Evolutionary conservation across 208 protist genomes (phyloP).

Genomic region (Kentomonas sorsogonicus): DNA sequence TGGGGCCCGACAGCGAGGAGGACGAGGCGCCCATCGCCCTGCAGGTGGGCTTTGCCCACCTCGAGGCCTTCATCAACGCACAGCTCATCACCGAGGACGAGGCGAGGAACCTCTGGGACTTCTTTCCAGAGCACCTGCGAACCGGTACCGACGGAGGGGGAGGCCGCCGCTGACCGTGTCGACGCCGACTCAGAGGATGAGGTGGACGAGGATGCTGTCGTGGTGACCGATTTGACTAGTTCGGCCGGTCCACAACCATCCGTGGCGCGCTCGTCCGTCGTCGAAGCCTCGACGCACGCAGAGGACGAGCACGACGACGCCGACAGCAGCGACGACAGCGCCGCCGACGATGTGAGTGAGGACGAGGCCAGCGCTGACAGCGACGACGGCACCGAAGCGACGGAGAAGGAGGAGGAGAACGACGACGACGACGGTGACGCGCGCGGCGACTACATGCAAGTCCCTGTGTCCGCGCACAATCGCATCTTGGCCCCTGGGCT

Average conservation of each 20-base stretch:
- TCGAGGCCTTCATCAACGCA: conserved; percentile 70
- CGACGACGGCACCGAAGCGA: conserved; percentile 13
- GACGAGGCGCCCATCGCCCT: conserved; percentile 52
- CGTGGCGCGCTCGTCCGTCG: too few relatives aligned
- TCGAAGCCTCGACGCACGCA: not conserved
- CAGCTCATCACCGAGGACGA: conserved; percentile 74
- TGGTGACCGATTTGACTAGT: too few relatives aligned
- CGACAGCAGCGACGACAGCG: conserved; percentile 14
- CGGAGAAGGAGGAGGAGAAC: conserved; percentile 7
- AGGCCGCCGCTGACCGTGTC: not conserved
- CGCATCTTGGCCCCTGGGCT: conserved; percentile 31
- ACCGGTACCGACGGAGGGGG: conserved; percentile 3
- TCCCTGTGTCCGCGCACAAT: conserved; percentile 7
- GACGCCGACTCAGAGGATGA: conserved; percentile 9
- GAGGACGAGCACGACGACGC: conserved; percentile 1
- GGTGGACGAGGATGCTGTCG: conserved; percentile 16
- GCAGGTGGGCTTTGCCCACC: conserved; percentile 58
- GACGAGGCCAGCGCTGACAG: conserved; percentile 4
- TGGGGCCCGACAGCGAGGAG: conserved; percentile 29
- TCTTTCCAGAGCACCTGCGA: conserved; percentile 32
- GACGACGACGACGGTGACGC: conserved; percentile 13
- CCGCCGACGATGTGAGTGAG: conserved; percentile 14
- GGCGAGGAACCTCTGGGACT: conserved; percentile 67
- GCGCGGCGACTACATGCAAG: conserved; percentile 9
- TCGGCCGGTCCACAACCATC: too few relatives aligned